A percentile compares a stretch with the other conserved stretches of the same genome.
Evolutionary conservation across 495 filamentous ascomycete species (phyloP).

Genomic region (Aspergillus hancockii): DNA sequence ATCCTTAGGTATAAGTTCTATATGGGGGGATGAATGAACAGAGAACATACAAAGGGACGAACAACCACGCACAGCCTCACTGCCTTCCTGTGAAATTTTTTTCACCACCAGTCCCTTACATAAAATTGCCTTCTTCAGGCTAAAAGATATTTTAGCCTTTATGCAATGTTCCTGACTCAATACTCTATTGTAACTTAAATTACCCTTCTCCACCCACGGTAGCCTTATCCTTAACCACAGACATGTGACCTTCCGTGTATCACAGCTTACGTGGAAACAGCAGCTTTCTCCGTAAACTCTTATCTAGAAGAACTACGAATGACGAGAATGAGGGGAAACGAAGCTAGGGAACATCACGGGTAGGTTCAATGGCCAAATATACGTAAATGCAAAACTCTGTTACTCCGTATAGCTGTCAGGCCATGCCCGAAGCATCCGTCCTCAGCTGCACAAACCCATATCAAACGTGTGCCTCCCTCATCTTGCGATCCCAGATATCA

Average conservation of each 20-base stretch:
- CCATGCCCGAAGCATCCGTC: background rate
- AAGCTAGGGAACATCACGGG: background rate
- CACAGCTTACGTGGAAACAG: background rate
- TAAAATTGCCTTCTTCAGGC: background rate
- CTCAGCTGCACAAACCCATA: background rate
- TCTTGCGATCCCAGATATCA: background rate
- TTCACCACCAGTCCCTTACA: background rate
- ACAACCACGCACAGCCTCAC: background rate
- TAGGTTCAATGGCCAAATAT: background rate
- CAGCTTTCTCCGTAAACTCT: too few species aligned
- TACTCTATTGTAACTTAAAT: background rate
- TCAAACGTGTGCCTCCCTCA: background rate
- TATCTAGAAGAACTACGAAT: too few species aligned
- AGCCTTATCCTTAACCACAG: background rate
- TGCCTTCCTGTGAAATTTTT: background rate
- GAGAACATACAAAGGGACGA: background rate
- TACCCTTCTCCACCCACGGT: background rate
- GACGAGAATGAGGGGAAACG: too few species aligned
- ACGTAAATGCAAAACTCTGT: background rate
- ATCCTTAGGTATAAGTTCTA: background rate
- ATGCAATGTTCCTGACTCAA: background rate
- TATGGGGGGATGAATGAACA: background rate
- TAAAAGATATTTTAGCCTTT: background rate
- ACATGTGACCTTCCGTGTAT: background rate
- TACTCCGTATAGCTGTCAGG: background rate